Conservation (phyloP, 768 basidiomycete species). For the Lentinula sp. region DNA sequence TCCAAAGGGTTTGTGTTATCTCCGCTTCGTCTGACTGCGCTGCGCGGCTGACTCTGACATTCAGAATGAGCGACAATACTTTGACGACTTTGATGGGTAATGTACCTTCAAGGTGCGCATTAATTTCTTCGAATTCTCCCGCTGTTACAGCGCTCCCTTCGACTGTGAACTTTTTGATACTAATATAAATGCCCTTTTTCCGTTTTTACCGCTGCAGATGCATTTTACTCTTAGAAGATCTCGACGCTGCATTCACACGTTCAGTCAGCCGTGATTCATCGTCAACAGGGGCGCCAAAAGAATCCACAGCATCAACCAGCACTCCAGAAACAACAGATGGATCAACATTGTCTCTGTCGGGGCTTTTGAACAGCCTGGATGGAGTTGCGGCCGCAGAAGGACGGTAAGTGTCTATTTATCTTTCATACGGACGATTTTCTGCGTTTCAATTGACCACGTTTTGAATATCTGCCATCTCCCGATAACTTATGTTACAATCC, state of each 20-base stretch:
- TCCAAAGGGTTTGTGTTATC: slow-evolving; percentile 64
- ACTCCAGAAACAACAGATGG: slow-evolving; percentile 56
- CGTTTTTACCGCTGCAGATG: slow-evolving; percentile 42
- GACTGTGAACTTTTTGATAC: slow-evolving; percentile 6
- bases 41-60: slow-evolving; percentile 10
- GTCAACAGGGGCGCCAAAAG: slow-evolving; percentile 70
- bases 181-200: slow-evolving; percentile 1
- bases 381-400: slow-evolving; percentile 84
- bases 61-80: slow-evolving; percentile 87
- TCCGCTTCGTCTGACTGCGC: slow-evolving; percentile 5
- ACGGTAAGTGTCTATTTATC: slow-evolving; percentile 45
- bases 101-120: slow-evolving; percentile 68
- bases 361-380: slow-evolving; percentile 80
- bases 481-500: slow-evolving; percentile 6
- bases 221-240: slow-evolving; percentile 90
- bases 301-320: slow-evolving; percentile 32
- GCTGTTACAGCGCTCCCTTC: slow-evolving; percentile 7
- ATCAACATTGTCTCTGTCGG: slow-evolving; percentile 80
- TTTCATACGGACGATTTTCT: neutral
- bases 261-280: slow-evolving; percentile 76
- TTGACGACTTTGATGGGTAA: slow-evolving; percentile 83
- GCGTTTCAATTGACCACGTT: neutral
- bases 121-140: slow-evolving; percentile 7
- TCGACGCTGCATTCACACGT: slow-evolving; percentile 88
- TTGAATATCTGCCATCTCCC: neutral